Base-by-base conservation (phyloP, 306 rosid genomes). In the Adenanthera pavonina region DNA sequence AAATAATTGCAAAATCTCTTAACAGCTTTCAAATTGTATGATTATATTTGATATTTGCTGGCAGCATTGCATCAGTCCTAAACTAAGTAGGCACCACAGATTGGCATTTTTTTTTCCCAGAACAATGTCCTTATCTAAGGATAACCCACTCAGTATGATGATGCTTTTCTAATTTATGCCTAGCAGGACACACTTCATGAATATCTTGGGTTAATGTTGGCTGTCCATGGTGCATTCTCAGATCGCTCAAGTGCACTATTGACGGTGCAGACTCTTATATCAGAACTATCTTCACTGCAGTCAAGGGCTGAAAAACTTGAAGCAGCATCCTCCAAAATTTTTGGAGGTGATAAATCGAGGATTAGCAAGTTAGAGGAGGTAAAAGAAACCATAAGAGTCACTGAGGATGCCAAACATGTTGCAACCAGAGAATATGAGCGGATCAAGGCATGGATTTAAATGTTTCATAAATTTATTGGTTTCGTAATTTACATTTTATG, bases 221-320 rank as follows among this genome's bases (percentile, higher is more conserved):
- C 97, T 44, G 94, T 89, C 81, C 90, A 92, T 47, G 80, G 93
- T 81, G 99, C 99, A 19, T 95, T 95, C 88, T 83, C 97, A 6
- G 99, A 95, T 60, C 90, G 99, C 70, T 82, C 97, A 56, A 93
- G 94, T 80, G 94, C 99, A 49, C 77, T 95, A 65, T 87, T 95
- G 86, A 95, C 99, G 0, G 94, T 91, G 85, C 99, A 95, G 78
- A 93, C 99, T 53, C 98, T 95, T 68, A 73, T 90, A 80, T 90
- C 99, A 46, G 99, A 95, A 47, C 57, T 93, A 69, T 90, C 88
- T 70, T 84, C 97, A 4, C 86, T 93, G 90, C 90, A 89, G 54
- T 89, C 91, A 33, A 90, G 94, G 86, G 89, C 91, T 48, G 99
- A 95, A 87, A 95, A 89, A 78, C 97, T 95, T 84, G 99, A 95